phyloP scores from a whole-genome alignment of 176 grass and related monocot species.

The Raddia guianensis region DNA sequence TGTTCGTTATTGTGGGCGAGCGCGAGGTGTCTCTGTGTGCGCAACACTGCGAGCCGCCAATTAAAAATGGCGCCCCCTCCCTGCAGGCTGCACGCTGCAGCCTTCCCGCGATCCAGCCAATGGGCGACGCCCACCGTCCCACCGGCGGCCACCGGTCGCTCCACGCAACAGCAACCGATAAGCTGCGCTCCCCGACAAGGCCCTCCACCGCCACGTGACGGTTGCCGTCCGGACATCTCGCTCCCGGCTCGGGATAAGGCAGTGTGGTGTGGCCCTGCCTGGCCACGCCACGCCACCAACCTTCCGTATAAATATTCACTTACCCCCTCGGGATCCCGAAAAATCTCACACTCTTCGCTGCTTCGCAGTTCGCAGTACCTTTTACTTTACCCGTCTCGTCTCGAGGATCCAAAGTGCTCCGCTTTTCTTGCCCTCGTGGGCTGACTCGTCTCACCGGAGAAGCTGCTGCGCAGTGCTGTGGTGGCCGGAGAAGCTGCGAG shows the following conservation, averaged over 20 bases:
- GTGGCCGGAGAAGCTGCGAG: not conserved
- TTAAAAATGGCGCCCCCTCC: slow-evolving; percentile 16
- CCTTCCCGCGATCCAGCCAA: slow-evolving; percentile 42
- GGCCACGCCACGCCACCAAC: slow-evolving; percentile 35
- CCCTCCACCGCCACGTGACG: slow-evolving; percentile 40
- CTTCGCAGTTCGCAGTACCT: not conserved
- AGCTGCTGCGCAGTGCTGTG: not conserved
- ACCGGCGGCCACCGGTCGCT: slow-evolving; percentile 41
- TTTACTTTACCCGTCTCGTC: not conserved
- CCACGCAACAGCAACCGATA: slow-evolving; percentile 41
- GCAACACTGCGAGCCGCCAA: slow-evolving; percentile 32
- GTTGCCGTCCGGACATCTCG: slow-evolving; percentile 1
- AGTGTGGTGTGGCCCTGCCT: not conserved
- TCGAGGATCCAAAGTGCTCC: not conserved
- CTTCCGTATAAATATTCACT: slow-evolving; percentile 45
- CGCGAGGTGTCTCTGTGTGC: slow-evolving; percentile 39
- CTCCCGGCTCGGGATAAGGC: slow-evolving; percentile 37
- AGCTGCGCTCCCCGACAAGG: slow-evolving; percentile 39
- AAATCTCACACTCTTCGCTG: slow-evolving; percentile 36
- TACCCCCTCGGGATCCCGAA: slow-evolving; percentile 48
- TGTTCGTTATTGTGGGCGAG: slow-evolving; percentile 36
- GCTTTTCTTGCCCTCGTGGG: not conserved
- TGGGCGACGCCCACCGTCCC: slow-evolving; percentile 16
- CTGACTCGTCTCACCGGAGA: not conserved
- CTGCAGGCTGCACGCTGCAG: not conserved